A percentile compares a stretch with the other conserved stretches of the same genome.
Evolutionary conservation across 2,329 filamentous ascomycete species (phyloP).

Genomic region (Rutstroemia sydowiana): DNA sequence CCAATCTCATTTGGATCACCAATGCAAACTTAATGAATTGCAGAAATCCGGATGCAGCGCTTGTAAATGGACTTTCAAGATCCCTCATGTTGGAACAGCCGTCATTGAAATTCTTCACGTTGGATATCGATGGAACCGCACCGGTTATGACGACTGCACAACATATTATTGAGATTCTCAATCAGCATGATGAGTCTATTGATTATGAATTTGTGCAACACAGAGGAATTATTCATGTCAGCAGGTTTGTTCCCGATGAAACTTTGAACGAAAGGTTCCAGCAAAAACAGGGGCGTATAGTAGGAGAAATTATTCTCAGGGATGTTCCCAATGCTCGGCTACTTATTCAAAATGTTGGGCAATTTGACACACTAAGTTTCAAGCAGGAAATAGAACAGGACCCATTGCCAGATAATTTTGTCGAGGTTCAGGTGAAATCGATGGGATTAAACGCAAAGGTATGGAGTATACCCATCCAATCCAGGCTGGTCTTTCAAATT

Average conservation of each 20-base stretch:
- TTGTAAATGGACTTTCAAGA: conserved; percentile 5
- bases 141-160: neutral
- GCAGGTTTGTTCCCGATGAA: conserved; percentile 9
- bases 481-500: too few relatives aligned
- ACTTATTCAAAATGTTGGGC: neutral
- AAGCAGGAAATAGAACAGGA: neutral
- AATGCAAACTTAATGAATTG: neutral
- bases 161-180: neutral
- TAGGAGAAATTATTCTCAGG: neutral
- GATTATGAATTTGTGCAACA: conserved; percentile 4
- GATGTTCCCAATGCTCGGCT: neutral
- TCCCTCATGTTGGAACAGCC: conserved; percentile 10
- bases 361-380: conserved; percentile 7
- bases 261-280: conserved; percentile 3
- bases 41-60: neutral
- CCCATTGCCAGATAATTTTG: neutral
- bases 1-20: conserved; percentile 6
- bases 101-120: conserved; percentile 7
- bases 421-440: neutral
- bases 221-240: conserved; percentile 7
- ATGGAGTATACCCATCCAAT: too few relatives aligned
- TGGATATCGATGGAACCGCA: conserved; percentile 3
- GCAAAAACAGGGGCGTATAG: conserved; percentile 10
- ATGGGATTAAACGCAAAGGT: neutral
- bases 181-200: neutral